Evolutionary conservation across 352 stramenopile genomes (phyloP), one percentile per base, ranked within the genome.

Genomic region (Thraustotheca clavata): DNA sequence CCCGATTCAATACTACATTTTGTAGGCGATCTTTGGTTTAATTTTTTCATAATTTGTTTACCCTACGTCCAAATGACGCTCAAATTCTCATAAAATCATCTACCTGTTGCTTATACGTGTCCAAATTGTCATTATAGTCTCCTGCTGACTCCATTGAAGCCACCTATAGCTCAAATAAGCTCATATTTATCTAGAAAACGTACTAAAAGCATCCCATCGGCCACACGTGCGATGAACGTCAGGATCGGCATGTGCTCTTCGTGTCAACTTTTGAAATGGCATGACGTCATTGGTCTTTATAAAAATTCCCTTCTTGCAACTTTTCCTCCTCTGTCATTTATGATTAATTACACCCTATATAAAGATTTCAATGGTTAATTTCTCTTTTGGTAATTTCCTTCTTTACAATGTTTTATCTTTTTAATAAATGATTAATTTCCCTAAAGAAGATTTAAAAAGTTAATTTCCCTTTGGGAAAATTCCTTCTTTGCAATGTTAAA

Each of bases 1-100:
- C 89, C 86, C 16, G 90, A 96, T 69, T 98, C 93, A 68, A 98
- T 94, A 69, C 88, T 97, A 76, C 92, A 97, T 68, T 97, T 97
- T 46, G 87, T 86, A 12, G 89, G 87, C 32, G 91, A 97, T 41
- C 90, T 79, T 55, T 89, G 75, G 67, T 97, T 94, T 43, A 98
- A 71, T 29, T 80, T 77, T 69, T 97, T 97, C 75, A 98, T 90
- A 59, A 98, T 91, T 72, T 97, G 87, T 68, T 97, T 97, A 54
- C 83, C 93, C 75, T 97, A 66, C 31, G 39, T 33, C 24, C 20
- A 59, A 3, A 57, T 47, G 26, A 24, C 18, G 18, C 22, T 68
- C 16, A 29, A 29, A 9, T 2, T 18, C n/a, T 33, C 16, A 18
- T 3, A 62, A 6, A 9, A 26, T 4, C 29, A 14, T 34, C 8